Evolutionary conservation across 2,329 filamentous ascomycete genomes (phyloP).

Genomic region (Ceratocystis eucalypticola): DNA sequence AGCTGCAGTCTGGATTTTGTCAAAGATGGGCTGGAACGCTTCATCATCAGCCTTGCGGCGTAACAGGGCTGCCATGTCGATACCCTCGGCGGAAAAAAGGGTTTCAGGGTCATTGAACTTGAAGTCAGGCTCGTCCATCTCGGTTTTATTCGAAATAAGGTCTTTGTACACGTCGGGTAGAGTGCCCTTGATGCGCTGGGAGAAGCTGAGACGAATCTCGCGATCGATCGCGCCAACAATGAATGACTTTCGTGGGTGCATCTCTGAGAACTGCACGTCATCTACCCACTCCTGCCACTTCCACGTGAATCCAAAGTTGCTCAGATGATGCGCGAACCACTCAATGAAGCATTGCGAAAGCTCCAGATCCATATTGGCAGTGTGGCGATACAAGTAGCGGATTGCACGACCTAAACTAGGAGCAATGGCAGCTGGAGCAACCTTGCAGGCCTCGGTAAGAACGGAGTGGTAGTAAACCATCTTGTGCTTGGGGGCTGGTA

Average conservation of each 20-base stretch:
- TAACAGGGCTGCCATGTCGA: conserved; percentile 64
- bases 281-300: conserved; percentile 97
- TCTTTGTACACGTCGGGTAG: conserved; percentile 70
- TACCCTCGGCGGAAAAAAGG: conserved; percentile 74
- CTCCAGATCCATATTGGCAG: conserved; percentile 75
- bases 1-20: conserved; percentile 69
- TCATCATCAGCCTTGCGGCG: conserved; percentile 74
- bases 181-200: conserved; percentile 88
- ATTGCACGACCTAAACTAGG: conserved; percentile 89
- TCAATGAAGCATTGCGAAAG: conserved; percentile 78
- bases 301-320: conserved; percentile 99
- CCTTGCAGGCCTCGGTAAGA: conserved; percentile 88
- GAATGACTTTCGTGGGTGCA: conserved; percentile 86
- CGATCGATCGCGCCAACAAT: conserved; percentile 85
- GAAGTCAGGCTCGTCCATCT: conserved; percentile 91
- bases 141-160: conserved; percentile 73
- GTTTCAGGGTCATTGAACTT: conserved; percentile 70
- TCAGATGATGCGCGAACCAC: conserved; percentile 96
- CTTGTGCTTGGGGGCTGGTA: conserved; percentile 81
- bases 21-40: conserved; percentile 70
- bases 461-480: conserved; percentile 93
- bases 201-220: conserved; percentile 91
- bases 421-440: conserved; percentile 90
- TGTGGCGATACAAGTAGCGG: conserved; percentile 72
- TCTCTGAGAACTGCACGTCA: conserved; percentile 60